These are phyloP conservation scores for Penicillium daleae DNA, from an alignment of 495 filamentous ascomycete species.

Conservation along the genomic window DNA sequence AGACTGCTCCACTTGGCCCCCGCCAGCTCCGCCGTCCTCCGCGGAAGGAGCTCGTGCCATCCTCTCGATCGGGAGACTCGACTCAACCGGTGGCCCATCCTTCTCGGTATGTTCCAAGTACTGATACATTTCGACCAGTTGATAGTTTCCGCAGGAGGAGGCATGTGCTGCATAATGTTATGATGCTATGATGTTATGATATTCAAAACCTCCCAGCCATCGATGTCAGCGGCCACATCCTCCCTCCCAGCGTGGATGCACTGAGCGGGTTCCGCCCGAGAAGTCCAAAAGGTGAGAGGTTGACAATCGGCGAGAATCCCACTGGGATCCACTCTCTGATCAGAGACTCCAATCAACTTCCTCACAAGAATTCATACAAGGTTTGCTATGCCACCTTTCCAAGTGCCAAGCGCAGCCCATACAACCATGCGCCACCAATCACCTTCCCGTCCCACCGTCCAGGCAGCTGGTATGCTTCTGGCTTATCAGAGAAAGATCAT, in stretches of 20 bases:
- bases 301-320: background rate
- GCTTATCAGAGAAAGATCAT: conserved; percentile 9
- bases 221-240: too few relatives aligned
- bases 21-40: background rate
- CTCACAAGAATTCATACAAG: background rate
- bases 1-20: conserved; percentile 1
- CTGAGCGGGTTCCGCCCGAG: background rate
- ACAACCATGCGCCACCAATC: background rate
- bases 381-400: background rate
- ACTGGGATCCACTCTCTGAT: background rate
- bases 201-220: background rate
- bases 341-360: background rate
- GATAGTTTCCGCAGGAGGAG: background rate
- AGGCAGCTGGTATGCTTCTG: conserved; percentile 14
- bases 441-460: conserved; percentile 1
- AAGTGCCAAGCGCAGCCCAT: background rate
- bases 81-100: background rate
- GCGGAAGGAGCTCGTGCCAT: background rate
- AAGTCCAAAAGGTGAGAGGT: background rate
- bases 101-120: background rate
- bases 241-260: background rate
- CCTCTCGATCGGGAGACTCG: background rate
- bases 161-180: background rate
- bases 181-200: conserved; percentile 1
- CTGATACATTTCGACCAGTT: background rate